Evolutionary conservation across 805 yeast genomes (phyloP), one percentile per base, ranked within the genome.

Genomic region (Clavispora carvajalis): DNA sequence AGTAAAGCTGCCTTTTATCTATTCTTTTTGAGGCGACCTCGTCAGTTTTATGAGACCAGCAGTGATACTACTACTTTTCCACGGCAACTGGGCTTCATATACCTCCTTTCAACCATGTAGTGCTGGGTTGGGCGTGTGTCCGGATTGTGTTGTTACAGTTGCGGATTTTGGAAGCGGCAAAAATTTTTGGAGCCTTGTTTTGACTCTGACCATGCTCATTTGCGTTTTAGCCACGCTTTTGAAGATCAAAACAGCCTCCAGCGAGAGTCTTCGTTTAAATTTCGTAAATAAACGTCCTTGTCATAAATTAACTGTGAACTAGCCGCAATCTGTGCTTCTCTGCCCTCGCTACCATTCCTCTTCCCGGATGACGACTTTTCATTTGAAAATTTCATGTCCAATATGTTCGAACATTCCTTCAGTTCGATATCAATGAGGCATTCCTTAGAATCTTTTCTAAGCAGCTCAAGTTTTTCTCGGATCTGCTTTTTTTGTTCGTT

Each of bases 391-490:
- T 33, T 26, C 3, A 33, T n/a, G 7, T n/a, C 11, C 5, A 26
- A 21, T 17, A 33, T 3, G 13, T 10, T 7, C 2, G 26, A 15
- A 3, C 15, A 12, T n/a, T 36, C 24, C 12, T 17, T 5, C 23
- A 22, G 30, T 13, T 44, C 54, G 34, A 46, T 36, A 33, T 46
- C 53, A 44, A 49, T 60, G 53, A 58, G 63, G 48, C 38, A 41
- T 11, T 37, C 33, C 10, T 55, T 53, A 1, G 75, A 67, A 22
- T 69, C 71, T 10, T 63, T 54, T 25, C 76, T 60, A 30, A 70
- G 60, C 2, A 41, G 12, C 41, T 74, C 77, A 24, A 77, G n/a
- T n/a, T n/a, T n/a, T 69, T 10, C 62, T 63, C 24, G 53, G 52
- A 16, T 71, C 73, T 10, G 72, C 72, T 1, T 39, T 1, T 79